Conservation (phyloP, 73 alveolate genomes). For the Loxodes magnus region DNA sequence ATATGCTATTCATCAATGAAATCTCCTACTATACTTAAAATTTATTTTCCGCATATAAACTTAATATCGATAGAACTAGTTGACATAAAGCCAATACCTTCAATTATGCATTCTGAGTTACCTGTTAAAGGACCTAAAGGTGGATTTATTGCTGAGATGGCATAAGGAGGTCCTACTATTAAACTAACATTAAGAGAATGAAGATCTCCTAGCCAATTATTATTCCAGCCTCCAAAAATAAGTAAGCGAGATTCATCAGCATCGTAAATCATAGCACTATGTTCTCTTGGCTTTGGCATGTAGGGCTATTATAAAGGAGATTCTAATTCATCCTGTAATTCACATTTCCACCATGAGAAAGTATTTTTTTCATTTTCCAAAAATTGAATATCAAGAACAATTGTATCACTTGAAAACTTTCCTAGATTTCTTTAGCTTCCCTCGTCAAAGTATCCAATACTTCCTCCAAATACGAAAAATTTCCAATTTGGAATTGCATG, state of each 20-base stretch:
- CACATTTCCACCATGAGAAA: too few species aligned
- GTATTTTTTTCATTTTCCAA: slow-evolving; percentile 58
- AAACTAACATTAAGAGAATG: slow-evolving; percentile 83
- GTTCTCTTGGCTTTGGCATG: slow-evolving; percentile 91
- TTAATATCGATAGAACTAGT: slow-evolving; percentile 67
- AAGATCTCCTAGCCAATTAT: slow-evolving; percentile 92
- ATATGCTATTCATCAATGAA: slow-evolving; percentile 83
- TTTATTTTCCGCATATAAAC: slow-evolving; percentile 81
- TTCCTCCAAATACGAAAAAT: slow-evolving; percentile 96
- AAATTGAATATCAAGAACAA: slow-evolving; percentile 71
- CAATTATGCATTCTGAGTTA: slow-evolving; percentile 43
- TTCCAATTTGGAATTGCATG: slow-evolving; percentile 98
- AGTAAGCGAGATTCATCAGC: slow-evolving; percentile 69
- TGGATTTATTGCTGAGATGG: slow-evolving; percentile 83
- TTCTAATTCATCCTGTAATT: background rate
- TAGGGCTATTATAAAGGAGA: slow-evolving; percentile 7
- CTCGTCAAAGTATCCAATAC: slow-evolving; percentile 93
- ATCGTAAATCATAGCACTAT: slow-evolving; percentile 86
- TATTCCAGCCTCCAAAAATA: slow-evolving; percentile 96
- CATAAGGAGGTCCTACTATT: slow-evolving; percentile 97
- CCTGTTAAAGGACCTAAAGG: slow-evolving; percentile 96
- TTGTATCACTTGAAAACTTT: slow-evolving; percentile 41
- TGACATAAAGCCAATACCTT: slow-evolving; percentile 81
- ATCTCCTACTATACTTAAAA: slow-evolving; percentile 74
- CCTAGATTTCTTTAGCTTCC: slow-evolving; percentile 89